These are phyloP conservation scores for Discostella stelligeroides DNA, from an alignment of 108 stramenopile species.

Conservation along the genomic window DNA sequence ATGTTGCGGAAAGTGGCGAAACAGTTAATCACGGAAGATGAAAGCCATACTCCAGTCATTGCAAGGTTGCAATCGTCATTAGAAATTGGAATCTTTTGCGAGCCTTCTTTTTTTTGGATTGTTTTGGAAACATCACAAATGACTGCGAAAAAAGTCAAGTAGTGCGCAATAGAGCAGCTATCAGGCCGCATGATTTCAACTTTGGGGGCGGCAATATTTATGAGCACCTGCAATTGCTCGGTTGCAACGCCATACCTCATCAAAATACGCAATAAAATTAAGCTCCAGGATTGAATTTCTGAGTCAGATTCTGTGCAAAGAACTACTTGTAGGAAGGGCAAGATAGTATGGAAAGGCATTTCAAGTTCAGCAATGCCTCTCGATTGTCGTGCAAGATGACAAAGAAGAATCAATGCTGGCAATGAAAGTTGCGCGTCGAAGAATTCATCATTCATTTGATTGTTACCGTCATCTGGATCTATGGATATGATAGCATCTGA, in stretches of 20 bases:
- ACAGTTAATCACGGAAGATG: slow-evolving; percentile 32
- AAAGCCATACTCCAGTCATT: slow-evolving; percentile 50
- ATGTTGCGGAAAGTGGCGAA: slow-evolving; percentile 17
- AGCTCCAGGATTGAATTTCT: slow-evolving; percentile 56
- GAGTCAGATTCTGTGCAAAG: slow-evolving; percentile 29
- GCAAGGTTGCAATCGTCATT: slow-evolving; percentile 11
- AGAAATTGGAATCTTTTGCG: slow-evolving; percentile 7
- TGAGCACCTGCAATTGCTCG: slow-evolving; percentile 51
- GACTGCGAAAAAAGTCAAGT: slow-evolving; percentile 46
- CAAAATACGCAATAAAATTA: slow-evolving; percentile 71
- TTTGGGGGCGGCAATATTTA: slow-evolving; percentile 52
- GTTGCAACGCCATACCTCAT: slow-evolving; percentile 77
- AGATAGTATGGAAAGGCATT: slow-evolving; percentile 29
- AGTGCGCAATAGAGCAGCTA: slow-evolving; percentile 61
- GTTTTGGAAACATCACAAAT: slow-evolving; percentile 36
- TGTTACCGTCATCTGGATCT: not conserved
- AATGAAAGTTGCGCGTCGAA: slow-evolving; percentile 31
- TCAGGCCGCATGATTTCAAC: slow-evolving; percentile 22
- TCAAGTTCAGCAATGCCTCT: slow-evolving; percentile 62
- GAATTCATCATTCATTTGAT: slow-evolving; percentile 14
- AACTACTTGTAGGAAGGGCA: slow-evolving; percentile 47
- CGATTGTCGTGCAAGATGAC: slow-evolving; percentile 79
- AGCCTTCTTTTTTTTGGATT: not conserved
- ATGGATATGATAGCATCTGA: not conserved
- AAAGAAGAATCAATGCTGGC: slow-evolving; percentile 60